phyloP scores from a whole-genome alignment of 257 asterid genomes.

The Nicotiana attenuata region DNA sequence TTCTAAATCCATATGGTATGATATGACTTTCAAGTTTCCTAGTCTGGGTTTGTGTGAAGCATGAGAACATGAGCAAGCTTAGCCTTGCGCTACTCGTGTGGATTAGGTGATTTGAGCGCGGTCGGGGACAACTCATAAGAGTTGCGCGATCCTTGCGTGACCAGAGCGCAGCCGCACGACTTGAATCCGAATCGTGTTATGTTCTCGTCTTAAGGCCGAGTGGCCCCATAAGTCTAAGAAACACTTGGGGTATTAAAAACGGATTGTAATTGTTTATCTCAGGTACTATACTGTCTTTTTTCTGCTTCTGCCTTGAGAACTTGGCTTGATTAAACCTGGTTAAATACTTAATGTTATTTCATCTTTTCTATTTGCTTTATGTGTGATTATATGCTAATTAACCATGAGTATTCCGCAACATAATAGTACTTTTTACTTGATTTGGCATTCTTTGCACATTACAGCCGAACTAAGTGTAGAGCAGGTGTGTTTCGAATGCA shows the following conservation, averaged over 20 bases:
- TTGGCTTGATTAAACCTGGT: neutral
- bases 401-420: neutral
- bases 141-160: neutral
- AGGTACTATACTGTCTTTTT: too few relatives aligned
- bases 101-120: neutral
- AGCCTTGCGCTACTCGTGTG: too few relatives aligned
- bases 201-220: neutral
- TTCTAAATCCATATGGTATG: too few relatives aligned
- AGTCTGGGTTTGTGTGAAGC: too few relatives aligned
- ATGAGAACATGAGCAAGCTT: too few relatives aligned
- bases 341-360: neutral
- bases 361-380: neutral
- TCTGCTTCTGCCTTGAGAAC: neutral
- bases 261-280: neutral
- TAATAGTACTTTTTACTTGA: neutral
- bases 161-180: neutral
- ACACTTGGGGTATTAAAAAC: neutral
- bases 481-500: neutral
- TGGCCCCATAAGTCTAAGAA: neutral
- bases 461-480: neutral
- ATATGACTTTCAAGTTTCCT: too few relatives aligned
- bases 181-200: neutral
- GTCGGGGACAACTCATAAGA: neutral
- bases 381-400: neutral
- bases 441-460: neutral